Base-by-base conservation (phyloP, 768 basidiomycete genomes). In the Tricholoma sp. region DNA sequence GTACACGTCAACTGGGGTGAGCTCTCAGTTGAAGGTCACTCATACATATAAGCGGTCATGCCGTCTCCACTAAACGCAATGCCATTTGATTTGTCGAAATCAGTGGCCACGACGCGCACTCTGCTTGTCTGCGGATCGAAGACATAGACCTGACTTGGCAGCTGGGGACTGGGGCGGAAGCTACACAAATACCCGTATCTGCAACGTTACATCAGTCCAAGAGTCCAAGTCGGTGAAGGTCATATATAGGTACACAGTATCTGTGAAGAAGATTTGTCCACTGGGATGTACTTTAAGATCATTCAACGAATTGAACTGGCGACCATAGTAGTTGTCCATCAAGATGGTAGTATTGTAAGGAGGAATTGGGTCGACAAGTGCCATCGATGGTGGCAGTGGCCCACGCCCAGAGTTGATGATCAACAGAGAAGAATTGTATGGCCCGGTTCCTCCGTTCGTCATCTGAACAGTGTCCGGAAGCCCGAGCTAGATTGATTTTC, bases 271-370 rank as follows among this genome's bases (percentile, higher is more conserved):
- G 1, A 91, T 61, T 39, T 80, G 80, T 36, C 83, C 83, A 58
- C 78, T 86, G 1, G 86, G 88, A 52, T 89, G 84, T 3, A 90
- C 74, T 62, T 88, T 90, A 57, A 87, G 76, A 59, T 94, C 90
- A 66, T 91, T 89, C 50, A 92, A 67, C 1, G 89, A 89, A 69
- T 88, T 91, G 72, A 91, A 93, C 60, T 90, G 89, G 2, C 88
- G 75, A 1, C 89, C 89, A 62, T 81, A 88, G 69, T 79, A 89
- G 71, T 91, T 92, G 70, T 91, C 87, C 58, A 92, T 68, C 15
- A 92, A 68, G 29, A 88, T 78, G 0, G 86, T 90, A 3, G 79
- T 72, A 54, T 90, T 87, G 69, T 84, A 76, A 0, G 89, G 89
- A 7, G 80, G 65, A 4, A 62, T 65, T 0, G 88, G 86, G 65